A percentile compares a stretch with the other conserved stretches of the same genome.
These are phyloP conservation scores for Lepidium didymum DNA, from an alignment of 345 rosid genomes.

Conservation along the genomic window DNA sequence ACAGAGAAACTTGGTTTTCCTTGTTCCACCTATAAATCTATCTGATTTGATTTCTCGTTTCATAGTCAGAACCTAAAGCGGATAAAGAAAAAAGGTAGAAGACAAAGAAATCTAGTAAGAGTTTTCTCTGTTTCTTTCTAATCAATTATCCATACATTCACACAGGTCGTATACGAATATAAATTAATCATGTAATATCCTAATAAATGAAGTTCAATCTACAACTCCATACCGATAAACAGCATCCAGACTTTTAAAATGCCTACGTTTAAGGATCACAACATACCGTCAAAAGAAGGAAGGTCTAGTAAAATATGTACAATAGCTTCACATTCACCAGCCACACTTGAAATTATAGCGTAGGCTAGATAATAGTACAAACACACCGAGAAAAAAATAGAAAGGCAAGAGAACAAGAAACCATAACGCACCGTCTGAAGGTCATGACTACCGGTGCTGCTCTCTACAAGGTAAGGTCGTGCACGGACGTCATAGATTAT, in stretches of 20 bases:
- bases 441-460: conserved; percentile 92
- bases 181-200: not conserved
- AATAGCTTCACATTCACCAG: not conserved
- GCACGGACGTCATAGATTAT: conserved; percentile 92
- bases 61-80: not conserved
- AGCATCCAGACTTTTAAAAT: not conserved
- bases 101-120: not conserved
- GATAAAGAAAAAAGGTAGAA: not conserved
- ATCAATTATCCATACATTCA: not conserved
- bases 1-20: not conserved
- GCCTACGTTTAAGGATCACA: not conserved
- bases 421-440: conserved; percentile 69
- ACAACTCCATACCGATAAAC: not conserved
- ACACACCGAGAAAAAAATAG: not conserved
- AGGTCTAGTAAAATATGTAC: not conserved
- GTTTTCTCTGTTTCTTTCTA: not conserved
- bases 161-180: not conserved
- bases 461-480: conserved; percentile 81
- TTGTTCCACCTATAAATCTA: not conserved
- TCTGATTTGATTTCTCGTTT: not conserved
- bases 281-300: not conserved
- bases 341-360: not conserved
- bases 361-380: not conserved
- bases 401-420: not conserved
- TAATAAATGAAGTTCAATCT: not conserved